Evolutionary conservation across 805 yeast genomes (phyloP).

Genomic region (Candida michaelii): DNA sequence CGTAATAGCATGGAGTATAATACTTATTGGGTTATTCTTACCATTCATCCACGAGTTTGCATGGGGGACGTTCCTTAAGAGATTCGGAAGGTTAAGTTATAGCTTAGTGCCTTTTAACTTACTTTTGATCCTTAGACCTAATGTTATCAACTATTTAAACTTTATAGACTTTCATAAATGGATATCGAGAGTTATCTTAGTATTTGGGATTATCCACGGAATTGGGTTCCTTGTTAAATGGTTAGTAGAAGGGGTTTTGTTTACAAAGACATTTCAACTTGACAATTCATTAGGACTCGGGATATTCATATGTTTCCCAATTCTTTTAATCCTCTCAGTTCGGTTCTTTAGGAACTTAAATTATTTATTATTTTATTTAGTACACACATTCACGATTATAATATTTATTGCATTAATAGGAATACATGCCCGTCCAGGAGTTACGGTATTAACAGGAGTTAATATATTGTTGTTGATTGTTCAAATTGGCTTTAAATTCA

Average conservation of each 20-base stretch:
- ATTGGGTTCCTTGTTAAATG: constrained; percentile 53
- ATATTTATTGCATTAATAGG: constrained; percentile 44
- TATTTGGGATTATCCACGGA: constrained; percentile 49
- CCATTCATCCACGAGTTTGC: constrained; percentile 29
- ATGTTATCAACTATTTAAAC: constrained; percentile 46
- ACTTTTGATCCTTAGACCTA: constrained; percentile 56
- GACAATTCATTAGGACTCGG: constrained; percentile 56
- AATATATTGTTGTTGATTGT: constrained; percentile 25
- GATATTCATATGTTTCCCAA: constrained; percentile 32
- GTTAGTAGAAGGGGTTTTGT: constrained; percentile 36
- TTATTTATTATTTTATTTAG: constrained; percentile 55
- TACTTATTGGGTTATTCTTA: constrained; percentile 22
- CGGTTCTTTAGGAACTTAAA: constrained; percentile 46
- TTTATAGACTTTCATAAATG: constrained; percentile 65
- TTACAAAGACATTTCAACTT: constrained; percentile 30
- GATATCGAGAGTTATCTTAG: constrained; percentile 59
- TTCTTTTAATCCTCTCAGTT: constrained; percentile 47
- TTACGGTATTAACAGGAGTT: constrained; percentile 24
- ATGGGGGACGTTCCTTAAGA: constrained; percentile 33
- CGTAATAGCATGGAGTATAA: constrained; percentile 33
- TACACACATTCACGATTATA: constrained; percentile 55
- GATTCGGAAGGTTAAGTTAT: constrained; percentile 64
- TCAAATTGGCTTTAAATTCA: constrained; percentile 37
- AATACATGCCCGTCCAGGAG: constrained; percentile 74
- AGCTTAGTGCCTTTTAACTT: constrained; percentile 59